Conservation (phyloP, 2,329 filamentous ascomycete genomes). For the Neonectria hederae region DNA sequence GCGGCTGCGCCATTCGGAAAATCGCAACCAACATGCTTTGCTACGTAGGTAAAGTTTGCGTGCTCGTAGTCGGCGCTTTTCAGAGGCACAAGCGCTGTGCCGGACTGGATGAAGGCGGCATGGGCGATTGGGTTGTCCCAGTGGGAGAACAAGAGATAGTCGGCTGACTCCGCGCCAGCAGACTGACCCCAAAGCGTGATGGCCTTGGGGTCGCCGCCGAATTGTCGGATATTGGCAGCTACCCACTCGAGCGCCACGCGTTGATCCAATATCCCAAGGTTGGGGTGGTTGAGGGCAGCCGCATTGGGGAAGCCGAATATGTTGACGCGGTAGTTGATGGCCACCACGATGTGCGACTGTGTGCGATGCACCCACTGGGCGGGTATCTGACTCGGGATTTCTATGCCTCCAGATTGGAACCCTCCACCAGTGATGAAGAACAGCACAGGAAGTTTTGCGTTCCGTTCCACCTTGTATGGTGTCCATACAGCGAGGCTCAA, state of each 20-base stretch:
- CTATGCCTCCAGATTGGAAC: conserved; percentile 39
- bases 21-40: conserved; percentile 47
- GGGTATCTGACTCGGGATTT: conserved; percentile 43
- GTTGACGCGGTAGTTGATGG: conserved; percentile 45
- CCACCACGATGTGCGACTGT: conserved; percentile 43
- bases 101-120: conserved; percentile 54
- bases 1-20: conserved; percentile 34
- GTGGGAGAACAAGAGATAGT: conserved; percentile 69
- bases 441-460: conserved; percentile 45
- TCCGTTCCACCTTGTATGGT: conserved; percentile 51
- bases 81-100: conserved; percentile 46
- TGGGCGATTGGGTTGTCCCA: conserved; percentile 55
- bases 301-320: conserved; percentile 47
- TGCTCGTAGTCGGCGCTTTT: conserved; percentile 38
- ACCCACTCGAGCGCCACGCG: conserved; percentile 62
- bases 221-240: conserved; percentile 56
- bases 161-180: conserved; percentile 67
- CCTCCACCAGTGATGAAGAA: conserved; percentile 43
- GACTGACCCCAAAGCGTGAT: conserved; percentile 60
- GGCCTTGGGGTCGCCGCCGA: conserved; percentile 57
- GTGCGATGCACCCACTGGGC: conserved; percentile 43
- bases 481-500: conserved; percentile 55
- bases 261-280: conserved; percentile 62
- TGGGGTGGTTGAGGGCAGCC: conserved; percentile 49
- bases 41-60: conserved; percentile 50